These are phyloP conservation scores for Didymellaceae sp. DNA, from an alignment of 2,329 filamentous ascomycete genomes.

Conservation along the genomic window DNA sequence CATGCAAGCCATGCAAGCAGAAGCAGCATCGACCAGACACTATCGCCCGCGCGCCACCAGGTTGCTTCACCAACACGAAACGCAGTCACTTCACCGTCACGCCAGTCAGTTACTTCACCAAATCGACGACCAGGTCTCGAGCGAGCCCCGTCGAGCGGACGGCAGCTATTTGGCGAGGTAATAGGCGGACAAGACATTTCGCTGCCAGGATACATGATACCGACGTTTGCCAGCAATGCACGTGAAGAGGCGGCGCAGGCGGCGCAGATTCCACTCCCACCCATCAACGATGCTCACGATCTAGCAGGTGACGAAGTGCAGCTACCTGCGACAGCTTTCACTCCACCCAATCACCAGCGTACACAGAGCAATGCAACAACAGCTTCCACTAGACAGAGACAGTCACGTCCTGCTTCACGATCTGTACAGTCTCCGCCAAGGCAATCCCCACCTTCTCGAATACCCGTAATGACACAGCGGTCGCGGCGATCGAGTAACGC, in stretches of 20 bases:
- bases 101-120: slow-evolving; percentile 34
- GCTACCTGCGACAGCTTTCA: slow-evolving; percentile 24
- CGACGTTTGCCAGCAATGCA: slow-evolving; percentile 27
- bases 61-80: slow-evolving; percentile 22
- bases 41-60: slow-evolving; percentile 24
- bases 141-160: slow-evolving; percentile 24
- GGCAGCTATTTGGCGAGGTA: slow-evolving; percentile 47
- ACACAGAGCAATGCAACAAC: slow-evolving; percentile 28
- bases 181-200: slow-evolving; percentile 39
- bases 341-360: slow-evolving; percentile 26
- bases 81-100: slow-evolving; percentile 13
- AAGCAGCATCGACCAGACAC: slow-evolving; percentile 34
- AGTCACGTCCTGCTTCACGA: slow-evolving; percentile 20
- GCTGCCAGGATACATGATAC: slow-evolving; percentile 45
- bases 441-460: slow-evolving; percentile 41
- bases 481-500: slow-evolving; percentile 41
- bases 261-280: slow-evolving; percentile 14
- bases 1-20: slow-evolving; percentile 20
- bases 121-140: slow-evolving; percentile 26
- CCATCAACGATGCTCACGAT: slow-evolving; percentile 16
- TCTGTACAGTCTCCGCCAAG: slow-evolving; percentile 25
- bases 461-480: slow-evolving; percentile 41
- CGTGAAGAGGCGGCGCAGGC: slow-evolving; percentile 19
- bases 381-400: slow-evolving; percentile 20
- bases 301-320: slow-evolving; percentile 18